These are phyloP conservation scores for Pythium brachiatum DNA, from an alignment of 352 stramenopile species.

Conservation along the genomic window DNA sequence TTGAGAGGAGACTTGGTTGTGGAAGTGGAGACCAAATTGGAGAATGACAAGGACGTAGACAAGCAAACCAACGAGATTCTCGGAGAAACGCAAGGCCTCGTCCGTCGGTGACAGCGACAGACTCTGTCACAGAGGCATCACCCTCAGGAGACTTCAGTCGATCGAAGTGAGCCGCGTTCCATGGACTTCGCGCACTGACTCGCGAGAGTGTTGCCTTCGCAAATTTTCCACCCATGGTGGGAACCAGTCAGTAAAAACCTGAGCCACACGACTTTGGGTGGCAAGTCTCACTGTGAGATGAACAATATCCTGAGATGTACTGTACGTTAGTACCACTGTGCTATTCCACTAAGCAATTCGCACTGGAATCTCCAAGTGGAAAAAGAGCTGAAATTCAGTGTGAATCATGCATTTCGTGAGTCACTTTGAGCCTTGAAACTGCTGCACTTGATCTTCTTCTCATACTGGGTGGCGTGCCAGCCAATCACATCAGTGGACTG, in stretches of 20 bases:
- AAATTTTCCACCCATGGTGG: not conserved
- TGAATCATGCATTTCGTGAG: not conserved
- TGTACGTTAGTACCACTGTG: not conserved
- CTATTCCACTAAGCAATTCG: no score
- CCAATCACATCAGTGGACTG: not conserved
- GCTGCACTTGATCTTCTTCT: not conserved
- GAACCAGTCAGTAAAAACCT: conserved; percentile 1
- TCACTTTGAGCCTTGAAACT: not conserved
- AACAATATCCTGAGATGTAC: not conserved
- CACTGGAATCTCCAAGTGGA: no score
- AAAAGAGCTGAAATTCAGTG: no score
- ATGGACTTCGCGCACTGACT: not conserved
- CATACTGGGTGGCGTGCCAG: not conserved
- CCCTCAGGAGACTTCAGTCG: no score
- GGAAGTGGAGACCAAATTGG: conserved; percentile 12
- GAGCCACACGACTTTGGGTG: conserved; percentile 4
- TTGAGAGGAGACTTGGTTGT: conserved; percentile 11
- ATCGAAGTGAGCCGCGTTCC: not conserved
- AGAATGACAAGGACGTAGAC: conserved; percentile 1
- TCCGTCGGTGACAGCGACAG: not conserved
- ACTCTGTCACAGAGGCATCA: no score
- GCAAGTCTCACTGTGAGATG: not conserved
- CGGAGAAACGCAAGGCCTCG: not conserved
- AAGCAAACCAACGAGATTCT: not conserved
- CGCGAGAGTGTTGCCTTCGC: not conserved